These are phyloP conservation scores for Solanum pimpinellifolium DNA, from an alignment of 257 asterid species.

Conservation along the genomic window DNA sequence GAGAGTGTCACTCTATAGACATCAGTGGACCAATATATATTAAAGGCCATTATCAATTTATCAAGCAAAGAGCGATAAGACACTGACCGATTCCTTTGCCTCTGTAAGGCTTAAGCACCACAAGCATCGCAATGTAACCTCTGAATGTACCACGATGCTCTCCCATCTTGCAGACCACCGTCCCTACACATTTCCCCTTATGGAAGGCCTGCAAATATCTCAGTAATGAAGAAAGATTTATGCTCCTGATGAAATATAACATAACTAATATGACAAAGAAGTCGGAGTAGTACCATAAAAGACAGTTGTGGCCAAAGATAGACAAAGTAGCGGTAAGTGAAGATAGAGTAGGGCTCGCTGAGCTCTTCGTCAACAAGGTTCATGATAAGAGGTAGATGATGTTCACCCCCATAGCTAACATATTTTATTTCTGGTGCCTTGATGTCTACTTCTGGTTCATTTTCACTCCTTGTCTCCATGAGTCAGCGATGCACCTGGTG, in stretches of 20 bases:
- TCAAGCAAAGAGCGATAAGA: not conserved
- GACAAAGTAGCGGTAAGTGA: conserved; percentile 96
- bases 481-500: not conserved
- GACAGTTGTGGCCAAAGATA: conserved; percentile 93
- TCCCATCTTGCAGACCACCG: conserved; percentile 96
- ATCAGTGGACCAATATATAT: not conserved
- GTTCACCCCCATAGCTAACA: conserved; percentile 87
- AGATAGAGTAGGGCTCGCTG: conserved; percentile 94
- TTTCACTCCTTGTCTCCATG: conserved; percentile 6
- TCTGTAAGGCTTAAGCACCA: conserved; percentile 72
- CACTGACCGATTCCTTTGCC: conserved; percentile 78
- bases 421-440: conserved; percentile 48
- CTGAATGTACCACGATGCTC: conserved; percentile 80
- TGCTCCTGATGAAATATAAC: not conserved
- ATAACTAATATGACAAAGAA: not conserved
- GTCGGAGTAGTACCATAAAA: conserved; percentile 46
- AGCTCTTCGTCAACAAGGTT: conserved; percentile 91
- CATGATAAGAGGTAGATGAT: conserved; percentile 93
- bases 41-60: not conserved
- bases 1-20: not conserved
- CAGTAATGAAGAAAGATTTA: not conserved
- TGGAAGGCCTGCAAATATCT: conserved; percentile 61
- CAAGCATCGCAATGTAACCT: conserved; percentile 97
- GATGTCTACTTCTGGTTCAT: conserved; percentile 19
- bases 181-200: conserved; percentile 75